Base-by-base conservation (phyloP, 352 stramenopile species). In the Phytophthora hibernalis region DNA sequence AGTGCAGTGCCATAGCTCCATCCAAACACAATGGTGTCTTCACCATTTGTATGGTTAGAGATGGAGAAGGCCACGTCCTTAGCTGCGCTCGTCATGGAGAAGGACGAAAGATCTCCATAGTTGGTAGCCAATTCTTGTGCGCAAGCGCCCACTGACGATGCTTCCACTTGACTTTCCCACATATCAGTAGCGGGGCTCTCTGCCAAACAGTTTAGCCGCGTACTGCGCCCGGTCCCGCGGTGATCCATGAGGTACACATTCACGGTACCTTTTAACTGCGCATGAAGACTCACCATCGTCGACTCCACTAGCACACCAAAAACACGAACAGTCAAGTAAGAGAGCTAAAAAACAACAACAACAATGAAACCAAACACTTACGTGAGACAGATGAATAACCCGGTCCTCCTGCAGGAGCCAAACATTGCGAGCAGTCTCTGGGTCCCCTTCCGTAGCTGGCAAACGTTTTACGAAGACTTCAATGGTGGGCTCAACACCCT, bases 191-290 rank as follows among this genome's bases (percentile, higher is more conserved):
- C 71, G 15, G 54, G 77, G 8, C 57, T 61, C 9, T 57, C 60
- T 31, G 80, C 68, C 12, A 68, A 59, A 40, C 75, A 83, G 24
- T 74, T 42, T 0, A 83, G 45, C 5, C 33, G 22, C 3, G 42
- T 71, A 43, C 68, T 79, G 1, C 75, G 68, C 6, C 75, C 75
- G 0, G 68, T 79, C 43, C 72, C 72, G 21, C 73, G 73, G 18
- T 81, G 65, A 55, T 81, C 69, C 69, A 81, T 78, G 18, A 70
- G 76, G 56, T 81, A 81, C 11, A 81, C 52, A 26, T 81, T 76
- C 18, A 76, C 73, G 1, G 44, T 35, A 20, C 65, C 58, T 56
- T 24, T 8, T 12, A 76, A 22, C n/a, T 51, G 22, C 7, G 48
- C 26, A 35, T 72, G 54, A 6, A 78, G 11, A 2, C 44, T 30